These are phyloP conservation scores for Tuber melanosporum DNA, from an alignment of 495 filamentous ascomycete genomes.

Conservation along the genomic window DNA sequence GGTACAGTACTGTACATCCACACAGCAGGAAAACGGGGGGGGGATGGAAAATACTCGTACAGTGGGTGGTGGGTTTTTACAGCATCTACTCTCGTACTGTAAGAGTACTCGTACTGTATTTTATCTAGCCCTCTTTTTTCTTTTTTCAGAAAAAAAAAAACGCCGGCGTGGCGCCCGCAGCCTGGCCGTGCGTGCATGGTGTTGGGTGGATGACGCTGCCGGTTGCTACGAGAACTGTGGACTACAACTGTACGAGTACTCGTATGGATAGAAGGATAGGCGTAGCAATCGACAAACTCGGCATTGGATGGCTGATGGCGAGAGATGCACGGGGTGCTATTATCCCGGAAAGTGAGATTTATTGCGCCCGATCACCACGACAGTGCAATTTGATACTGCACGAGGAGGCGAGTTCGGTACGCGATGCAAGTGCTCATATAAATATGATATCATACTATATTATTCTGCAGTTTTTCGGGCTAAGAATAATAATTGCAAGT, in stretches of 20 bases:
- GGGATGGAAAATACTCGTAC: background rate
- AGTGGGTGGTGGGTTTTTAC: background rate
- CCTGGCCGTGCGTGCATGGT: background rate
- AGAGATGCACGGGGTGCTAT: background rate
- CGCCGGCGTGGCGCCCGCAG: background rate
- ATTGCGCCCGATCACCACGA: background rate
- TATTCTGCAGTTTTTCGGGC: background rate
- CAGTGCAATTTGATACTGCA: background rate
- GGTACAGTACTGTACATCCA: no score
- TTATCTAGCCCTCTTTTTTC: no score
- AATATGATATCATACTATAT: background rate
- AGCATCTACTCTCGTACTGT: no score
- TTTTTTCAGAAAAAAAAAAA: background rate
- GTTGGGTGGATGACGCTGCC: background rate
- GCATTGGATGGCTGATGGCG: background rate
- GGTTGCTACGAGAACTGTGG: no score
- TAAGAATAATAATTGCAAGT: no score
- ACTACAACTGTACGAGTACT: background rate
- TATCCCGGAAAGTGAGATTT: slow-evolving; percentile 1
- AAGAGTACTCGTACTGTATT: no score
- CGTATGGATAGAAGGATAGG: background rate
- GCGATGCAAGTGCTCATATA: slow-evolving; percentile 1
- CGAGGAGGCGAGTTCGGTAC: background rate
- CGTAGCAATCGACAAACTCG: background rate
- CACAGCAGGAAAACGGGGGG: background rate